phyloP scores from a whole-genome alignment of 176 grass and related monocot species.

The Carex kokanica region DNA sequence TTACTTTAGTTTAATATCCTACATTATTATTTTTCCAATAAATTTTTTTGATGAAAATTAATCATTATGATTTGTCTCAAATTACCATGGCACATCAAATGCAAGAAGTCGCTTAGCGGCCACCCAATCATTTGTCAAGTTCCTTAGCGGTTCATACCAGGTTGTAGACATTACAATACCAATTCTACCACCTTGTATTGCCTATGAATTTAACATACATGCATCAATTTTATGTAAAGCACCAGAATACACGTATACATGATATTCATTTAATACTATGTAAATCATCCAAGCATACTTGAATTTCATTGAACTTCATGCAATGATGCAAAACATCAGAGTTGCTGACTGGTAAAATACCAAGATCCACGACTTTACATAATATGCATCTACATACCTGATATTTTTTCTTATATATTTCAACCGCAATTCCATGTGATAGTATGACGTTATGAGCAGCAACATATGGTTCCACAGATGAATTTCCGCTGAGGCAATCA shows the following conservation, averaged over 20 bases:
- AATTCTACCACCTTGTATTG: conserved; percentile 56
- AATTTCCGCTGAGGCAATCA: conserved; percentile 40
- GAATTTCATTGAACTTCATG: neutral
- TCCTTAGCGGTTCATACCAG: conserved; percentile 52
- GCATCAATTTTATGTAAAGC: neutral
- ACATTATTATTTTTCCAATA: neutral
- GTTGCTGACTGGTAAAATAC: neutral
- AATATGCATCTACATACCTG: conserved; percentile 35
- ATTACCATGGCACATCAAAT: conserved; percentile 51
- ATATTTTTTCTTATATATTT: conserved; percentile 68
- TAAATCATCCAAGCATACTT: neutral
- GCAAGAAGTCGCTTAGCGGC: conserved; percentile 43
- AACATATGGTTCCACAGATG: conserved; percentile 39
- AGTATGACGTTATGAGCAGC: conserved; percentile 62
- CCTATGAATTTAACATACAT: conserved; percentile 27
- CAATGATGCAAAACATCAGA: neutral
- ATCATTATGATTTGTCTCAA: neutral
- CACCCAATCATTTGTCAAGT: conserved; percentile 34
- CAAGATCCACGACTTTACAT: neutral
- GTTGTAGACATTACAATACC: conserved; percentile 47
- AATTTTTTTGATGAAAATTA: neutral
- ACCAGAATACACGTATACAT: neutral
- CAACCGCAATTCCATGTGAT: conserved; percentile 51
- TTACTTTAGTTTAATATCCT: neutral
- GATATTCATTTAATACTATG: neutral